These are phyloP conservation scores for Mycosarcoma maydis DNA, from an alignment of 1,284 basidiomycete genomes.

Conservation along the genomic window DNA sequence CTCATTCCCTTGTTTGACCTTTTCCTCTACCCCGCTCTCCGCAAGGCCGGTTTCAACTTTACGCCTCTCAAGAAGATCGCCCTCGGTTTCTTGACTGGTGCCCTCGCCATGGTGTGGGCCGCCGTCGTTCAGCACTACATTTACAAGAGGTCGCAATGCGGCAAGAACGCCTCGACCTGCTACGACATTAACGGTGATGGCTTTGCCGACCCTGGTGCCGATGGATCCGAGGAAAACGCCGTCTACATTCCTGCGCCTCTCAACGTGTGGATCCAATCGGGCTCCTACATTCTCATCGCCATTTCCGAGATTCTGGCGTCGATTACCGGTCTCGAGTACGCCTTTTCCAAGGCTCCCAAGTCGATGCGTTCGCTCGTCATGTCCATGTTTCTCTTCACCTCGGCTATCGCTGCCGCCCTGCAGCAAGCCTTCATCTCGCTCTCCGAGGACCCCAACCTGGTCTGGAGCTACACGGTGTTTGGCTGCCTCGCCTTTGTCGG, in stretches of 20 bases:
- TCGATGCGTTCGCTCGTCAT: conserved; percentile 68
- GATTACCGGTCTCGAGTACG: conserved; percentile 82
- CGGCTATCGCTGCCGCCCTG: conserved; percentile 71
- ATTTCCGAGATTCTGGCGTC: conserved; percentile 78
- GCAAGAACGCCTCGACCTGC: conserved; percentile 67
- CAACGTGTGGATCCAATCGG: conserved; percentile 69
- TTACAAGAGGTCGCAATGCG: conserved; percentile 72
- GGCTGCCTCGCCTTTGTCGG: conserved; percentile 70
- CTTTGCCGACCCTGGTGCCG: conserved; percentile 26
- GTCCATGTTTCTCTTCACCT: conserved; percentile 74
- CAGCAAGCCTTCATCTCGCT: conserved; percentile 73
- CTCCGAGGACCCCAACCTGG: conserved; percentile 71
- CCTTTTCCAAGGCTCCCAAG: conserved; percentile 76
- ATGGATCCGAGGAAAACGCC: conserved; percentile 21
- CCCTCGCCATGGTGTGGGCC: conserved; percentile 73
- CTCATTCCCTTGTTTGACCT: conserved; percentile 69
- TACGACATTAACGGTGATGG: conserved; percentile 43
- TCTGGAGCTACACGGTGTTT: conserved; percentile 72
- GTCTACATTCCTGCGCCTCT: conserved; percentile 44
- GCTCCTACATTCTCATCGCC: conserved; percentile 69
- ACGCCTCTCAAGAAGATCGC: conserved; percentile 73
- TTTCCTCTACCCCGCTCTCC: conserved; percentile 78
- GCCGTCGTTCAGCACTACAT: conserved; percentile 73
- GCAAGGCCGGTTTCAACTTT: conserved; percentile 76
- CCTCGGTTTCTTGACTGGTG: conserved; percentile 73